Evolutionary conservation across 179 eudicot genomes (phyloP).

Genomic region (Amaranthus tricolor): DNA sequence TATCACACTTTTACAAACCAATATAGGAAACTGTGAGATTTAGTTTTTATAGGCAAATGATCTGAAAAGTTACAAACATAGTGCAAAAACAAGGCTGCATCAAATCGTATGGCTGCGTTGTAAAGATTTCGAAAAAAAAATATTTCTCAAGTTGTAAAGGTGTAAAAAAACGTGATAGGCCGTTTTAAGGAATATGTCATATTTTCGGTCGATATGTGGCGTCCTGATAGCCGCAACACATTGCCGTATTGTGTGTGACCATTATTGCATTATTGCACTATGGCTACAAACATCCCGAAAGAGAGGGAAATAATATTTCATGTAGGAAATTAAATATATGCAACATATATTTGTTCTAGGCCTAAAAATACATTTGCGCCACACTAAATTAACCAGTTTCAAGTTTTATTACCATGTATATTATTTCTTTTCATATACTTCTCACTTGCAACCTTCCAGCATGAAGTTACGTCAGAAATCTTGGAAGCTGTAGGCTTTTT

Average conservation of each 20-base stretch:
- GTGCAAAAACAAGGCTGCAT: too few relatives aligned
- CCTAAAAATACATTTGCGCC: not conserved
- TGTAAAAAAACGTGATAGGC: too few relatives aligned
- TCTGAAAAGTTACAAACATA: too few relatives aligned
- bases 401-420: not conserved
- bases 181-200: not conserved
- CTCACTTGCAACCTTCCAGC: slow-evolving; percentile 9
- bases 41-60: too few relatives aligned
- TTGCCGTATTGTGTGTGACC: not conserved
- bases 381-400: not conserved
- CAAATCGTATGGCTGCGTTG: too few relatives aligned
- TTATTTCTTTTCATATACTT: not conserved
- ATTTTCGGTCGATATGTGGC: not conserved
- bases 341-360: not conserved
- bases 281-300: not conserved
- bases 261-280: not conserved
- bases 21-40: too few relatives aligned
- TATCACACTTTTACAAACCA: too few relatives aligned
- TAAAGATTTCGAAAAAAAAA: too few relatives aligned
- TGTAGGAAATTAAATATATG: not conserved
- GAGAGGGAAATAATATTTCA: not conserved
- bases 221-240: not conserved
- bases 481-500: not conserved
- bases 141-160: too few relatives aligned
- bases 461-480: slow-evolving; percentile 6